Evolutionary conservation across 495 filamentous ascomycete genomes (phyloP).

Genomic region (Jackrogersella multiformis): DNA sequence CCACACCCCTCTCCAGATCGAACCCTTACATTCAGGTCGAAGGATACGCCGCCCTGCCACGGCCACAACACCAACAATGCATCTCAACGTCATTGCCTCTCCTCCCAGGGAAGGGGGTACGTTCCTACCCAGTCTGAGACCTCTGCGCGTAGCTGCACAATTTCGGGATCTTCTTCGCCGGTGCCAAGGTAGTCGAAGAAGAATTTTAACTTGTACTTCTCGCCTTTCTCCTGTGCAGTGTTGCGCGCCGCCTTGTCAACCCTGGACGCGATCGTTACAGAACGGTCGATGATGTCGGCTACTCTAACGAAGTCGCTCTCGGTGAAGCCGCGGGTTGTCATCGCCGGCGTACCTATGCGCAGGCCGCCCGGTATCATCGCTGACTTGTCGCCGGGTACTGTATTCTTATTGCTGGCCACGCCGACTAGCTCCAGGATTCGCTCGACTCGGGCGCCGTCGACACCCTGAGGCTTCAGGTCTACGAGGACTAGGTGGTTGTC

Average conservation of each 20-base stretch:
- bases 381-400: constrained; percentile 93
- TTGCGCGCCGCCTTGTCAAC: constrained; percentile 83
- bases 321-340: constrained; percentile 93
- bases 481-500: constrained; percentile 96
- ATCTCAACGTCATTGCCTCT: constrained; percentile 43
- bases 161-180: constrained; percentile 84
- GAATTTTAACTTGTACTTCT: constrained; percentile 86
- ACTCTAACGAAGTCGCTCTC: constrained; percentile 89
- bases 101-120: constrained; percentile 86
- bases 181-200: constrained; percentile 85
- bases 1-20: constrained; percentile 9
- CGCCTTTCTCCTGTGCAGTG: constrained; percentile 76
- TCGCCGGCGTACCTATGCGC: constrained; percentile 92
- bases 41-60: not conserved
- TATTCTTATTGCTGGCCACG: constrained; percentile 98
- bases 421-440: constrained; percentile 92
- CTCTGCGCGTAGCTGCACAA: constrained; percentile 85
- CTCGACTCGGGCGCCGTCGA: constrained; percentile 95
- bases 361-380: constrained; percentile 92
- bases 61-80: constrained; percentile 19
- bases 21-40: not conserved
- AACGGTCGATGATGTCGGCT: constrained; percentile 91
- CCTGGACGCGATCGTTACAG: constrained; percentile 82
- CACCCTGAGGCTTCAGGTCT: constrained; percentile 89
- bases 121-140: constrained; percentile 96